phyloP scores from a whole-genome alignment of 2,329 filamentous ascomycete genomes.

The Cladophialophora yegresii region DNA sequence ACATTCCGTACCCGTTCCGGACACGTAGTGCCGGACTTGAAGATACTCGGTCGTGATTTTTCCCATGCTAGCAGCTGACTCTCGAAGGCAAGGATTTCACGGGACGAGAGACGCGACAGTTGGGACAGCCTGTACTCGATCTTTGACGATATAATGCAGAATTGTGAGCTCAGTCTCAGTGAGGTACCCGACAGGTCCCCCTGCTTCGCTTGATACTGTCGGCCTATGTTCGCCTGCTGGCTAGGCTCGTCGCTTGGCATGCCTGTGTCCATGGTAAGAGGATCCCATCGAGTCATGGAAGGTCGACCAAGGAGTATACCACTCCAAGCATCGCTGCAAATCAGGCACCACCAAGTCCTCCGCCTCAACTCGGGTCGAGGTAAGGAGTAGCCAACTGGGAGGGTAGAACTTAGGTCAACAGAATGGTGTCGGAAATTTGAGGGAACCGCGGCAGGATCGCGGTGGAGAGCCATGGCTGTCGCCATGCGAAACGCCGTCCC shows the following conservation, averaged over 20 bases:
- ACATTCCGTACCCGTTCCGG: constrained; percentile 1
- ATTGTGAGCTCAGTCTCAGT: constrained; percentile 10
- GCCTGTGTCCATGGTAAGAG: constrained; percentile 16
- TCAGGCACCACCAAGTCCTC: constrained; percentile 20
- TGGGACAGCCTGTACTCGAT: constrained; percentile 8
- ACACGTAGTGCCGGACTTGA: constrained; percentile 3
- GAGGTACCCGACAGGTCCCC: constrained; percentile 7
- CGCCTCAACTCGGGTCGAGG: constrained; percentile 11
- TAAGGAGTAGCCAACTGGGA: constrained; percentile 2
- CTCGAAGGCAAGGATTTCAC: constrained; percentile 9
- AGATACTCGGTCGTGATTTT: constrained; percentile 2
- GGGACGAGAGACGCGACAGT: constrained; percentile 6
- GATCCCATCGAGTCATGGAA: constrained; percentile 13
- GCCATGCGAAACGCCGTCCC: constrained; percentile 44
- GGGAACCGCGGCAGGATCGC: constrained; percentile 3
- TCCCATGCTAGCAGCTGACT: constrained; percentile 4
- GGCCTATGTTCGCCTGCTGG: background rate
- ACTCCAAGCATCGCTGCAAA: constrained; percentile 15
- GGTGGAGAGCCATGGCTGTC: constrained; percentile 44
- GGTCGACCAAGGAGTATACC: constrained; percentile 17
- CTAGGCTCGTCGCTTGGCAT: background rate
- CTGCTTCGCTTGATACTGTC: background rate
- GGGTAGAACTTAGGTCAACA: background rate
- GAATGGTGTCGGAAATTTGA: background rate
- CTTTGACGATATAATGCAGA: constrained; percentile 10